These are phyloP conservation scores for Colletotrichum tamarilloi DNA, from an alignment of 2,329 filamentous ascomycete species.

Conservation along the genomic window DNA sequence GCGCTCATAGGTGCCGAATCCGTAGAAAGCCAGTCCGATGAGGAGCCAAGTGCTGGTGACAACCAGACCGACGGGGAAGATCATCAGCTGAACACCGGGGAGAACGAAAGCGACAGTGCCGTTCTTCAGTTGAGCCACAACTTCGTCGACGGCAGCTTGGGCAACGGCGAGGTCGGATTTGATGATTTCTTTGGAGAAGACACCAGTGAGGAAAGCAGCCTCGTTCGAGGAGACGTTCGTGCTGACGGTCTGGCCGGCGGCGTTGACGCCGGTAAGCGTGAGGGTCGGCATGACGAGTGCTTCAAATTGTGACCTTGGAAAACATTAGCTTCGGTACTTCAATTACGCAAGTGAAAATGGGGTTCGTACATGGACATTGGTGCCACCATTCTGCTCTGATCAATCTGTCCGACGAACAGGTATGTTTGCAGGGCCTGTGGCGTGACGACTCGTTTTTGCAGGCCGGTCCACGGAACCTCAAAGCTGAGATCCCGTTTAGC, in stretches of 20 bases:
- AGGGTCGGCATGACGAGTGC: slow-evolving; percentile 75
- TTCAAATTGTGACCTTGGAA: slow-evolving; percentile 66
- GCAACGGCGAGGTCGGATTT: slow-evolving; percentile 62
- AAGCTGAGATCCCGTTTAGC: slow-evolving; percentile 35
- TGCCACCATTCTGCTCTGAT: slow-evolving; percentile 62
- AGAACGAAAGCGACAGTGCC: slow-evolving; percentile 73
- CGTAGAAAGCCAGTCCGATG: slow-evolving; percentile 67
- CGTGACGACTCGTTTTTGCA: slow-evolving; percentile 35
- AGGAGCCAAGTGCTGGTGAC: slow-evolving; percentile 72
- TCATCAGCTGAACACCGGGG: slow-evolving; percentile 74
- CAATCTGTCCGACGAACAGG: slow-evolving; percentile 76
- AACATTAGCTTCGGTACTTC: slow-evolving; percentile 25
- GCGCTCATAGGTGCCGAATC: slow-evolving; percentile 73
- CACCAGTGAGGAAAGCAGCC: slow-evolving; percentile 76
- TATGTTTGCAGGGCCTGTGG: slow-evolving; percentile 69
- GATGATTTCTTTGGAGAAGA: slow-evolving; percentile 71
- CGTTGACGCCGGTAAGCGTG: slow-evolving; percentile 69
- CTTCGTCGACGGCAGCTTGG: slow-evolving; percentile 60
- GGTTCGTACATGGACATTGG: slow-evolving; percentile 70
- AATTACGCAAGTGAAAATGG: background rate
- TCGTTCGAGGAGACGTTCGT: slow-evolving; percentile 77
- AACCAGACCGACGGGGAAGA: slow-evolving; percentile 77
- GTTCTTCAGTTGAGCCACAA: slow-evolving; percentile 57
- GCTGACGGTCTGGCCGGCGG: slow-evolving; percentile 62
- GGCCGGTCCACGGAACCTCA: slow-evolving; percentile 1